phyloP scores from a whole-genome alignment of 352 stramenopile genomes.

The Plasmopara viticola region DNA sequence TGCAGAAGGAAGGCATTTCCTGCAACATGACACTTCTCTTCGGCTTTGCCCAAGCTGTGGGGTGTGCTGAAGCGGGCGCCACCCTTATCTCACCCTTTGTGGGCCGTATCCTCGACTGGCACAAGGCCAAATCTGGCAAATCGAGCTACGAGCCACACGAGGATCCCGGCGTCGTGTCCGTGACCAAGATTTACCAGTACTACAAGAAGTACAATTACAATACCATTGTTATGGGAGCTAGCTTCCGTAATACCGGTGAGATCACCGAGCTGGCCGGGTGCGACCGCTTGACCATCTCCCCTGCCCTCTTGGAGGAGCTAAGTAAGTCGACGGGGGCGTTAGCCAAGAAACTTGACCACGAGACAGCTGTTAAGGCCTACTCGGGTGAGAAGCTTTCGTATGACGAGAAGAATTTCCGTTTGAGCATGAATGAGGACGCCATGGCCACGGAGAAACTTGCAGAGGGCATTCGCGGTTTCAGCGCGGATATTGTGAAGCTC shows the following conservation, averaged over 20 bases:
- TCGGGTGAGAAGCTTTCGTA: constrained; percentile 72
- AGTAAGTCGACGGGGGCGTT: constrained; percentile 66
- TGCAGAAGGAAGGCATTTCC: constrained; percentile 96
- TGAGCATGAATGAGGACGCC: constrained; percentile 96
- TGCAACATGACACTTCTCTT: constrained; percentile 99
- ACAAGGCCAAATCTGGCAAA: constrained; percentile 92
- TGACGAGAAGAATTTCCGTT: constrained; percentile 94
- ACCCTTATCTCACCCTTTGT: constrained; percentile 97
- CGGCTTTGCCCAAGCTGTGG: constrained; percentile 94
- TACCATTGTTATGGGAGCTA: constrained; percentile 94
- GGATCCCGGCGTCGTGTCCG: constrained; percentile 95
- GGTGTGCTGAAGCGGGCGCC: constrained; percentile 91
- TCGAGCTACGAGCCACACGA: constrained; percentile 89
- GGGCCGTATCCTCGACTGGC: constrained; percentile 96
- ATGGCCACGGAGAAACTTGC: constrained; percentile 97
- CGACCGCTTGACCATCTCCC: constrained; percentile 97
- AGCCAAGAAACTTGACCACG: constrained; percentile 78
- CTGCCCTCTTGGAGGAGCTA: constrained; percentile 91
- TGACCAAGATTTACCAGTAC: constrained; percentile 97
- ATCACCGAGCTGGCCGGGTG: constrained; percentile 96
- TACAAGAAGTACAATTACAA: constrained; percentile 98
- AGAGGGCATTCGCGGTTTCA: constrained; percentile 97
- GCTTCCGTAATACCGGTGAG: constrained; percentile 95
- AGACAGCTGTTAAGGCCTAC: constrained; percentile 66
- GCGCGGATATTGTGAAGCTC: constrained; percentile 96